These are phyloP conservation scores for Dothideomycetes sp. DNA, from an alignment of 2,329 filamentous ascomycete species.

Conservation along the genomic window DNA sequence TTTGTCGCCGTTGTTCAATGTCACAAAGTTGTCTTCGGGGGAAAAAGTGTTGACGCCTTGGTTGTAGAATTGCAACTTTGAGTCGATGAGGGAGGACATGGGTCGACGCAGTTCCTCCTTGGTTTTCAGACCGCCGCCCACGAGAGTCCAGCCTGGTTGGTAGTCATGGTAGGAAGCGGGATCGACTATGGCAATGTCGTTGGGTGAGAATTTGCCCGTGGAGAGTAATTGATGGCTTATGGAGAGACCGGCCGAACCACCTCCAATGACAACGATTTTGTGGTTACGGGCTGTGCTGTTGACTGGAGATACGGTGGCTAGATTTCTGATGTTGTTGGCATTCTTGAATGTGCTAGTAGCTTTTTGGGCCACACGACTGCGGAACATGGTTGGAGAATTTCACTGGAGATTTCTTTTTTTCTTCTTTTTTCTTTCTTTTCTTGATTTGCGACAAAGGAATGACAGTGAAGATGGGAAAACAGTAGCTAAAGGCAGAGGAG, in stretches of 20 bases:
- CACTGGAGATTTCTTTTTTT: no score
- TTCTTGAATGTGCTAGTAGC: no score
- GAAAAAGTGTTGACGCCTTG: slow-evolving; percentile 41
- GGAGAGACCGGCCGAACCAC: slow-evolving; percentile 55
- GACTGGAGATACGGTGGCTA: no score
- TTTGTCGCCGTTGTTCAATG: slow-evolving; percentile 46
- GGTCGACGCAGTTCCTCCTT: slow-evolving; percentile 49
- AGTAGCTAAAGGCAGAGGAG: no score
- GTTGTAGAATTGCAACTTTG: slow-evolving; percentile 54
- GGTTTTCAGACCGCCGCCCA: slow-evolving; percentile 56
- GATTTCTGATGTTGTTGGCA: no score
- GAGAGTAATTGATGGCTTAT: slow-evolving; percentile 60
- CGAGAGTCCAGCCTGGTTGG: slow-evolving; percentile 61
- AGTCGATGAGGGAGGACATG: slow-evolving; percentile 44
- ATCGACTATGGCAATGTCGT: slow-evolving; percentile 58
- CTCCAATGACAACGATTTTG: slow-evolving; percentile 59
- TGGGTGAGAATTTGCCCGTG: slow-evolving; percentile 44
- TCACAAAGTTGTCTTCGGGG: slow-evolving; percentile 49
- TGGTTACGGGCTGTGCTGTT: no score
- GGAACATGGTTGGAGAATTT: no score
- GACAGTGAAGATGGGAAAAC: no score
- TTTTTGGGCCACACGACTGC: no score
- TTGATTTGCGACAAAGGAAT: no score
- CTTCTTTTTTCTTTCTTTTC: no score
- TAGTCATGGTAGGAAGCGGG: slow-evolving; percentile 57